A percentile compares a stretch with the other conserved stretches of the same genome.
phyloP scores from a whole-genome alignment of 2,329 filamentous ascomycete species.

The Penicillium sp. region DNA sequence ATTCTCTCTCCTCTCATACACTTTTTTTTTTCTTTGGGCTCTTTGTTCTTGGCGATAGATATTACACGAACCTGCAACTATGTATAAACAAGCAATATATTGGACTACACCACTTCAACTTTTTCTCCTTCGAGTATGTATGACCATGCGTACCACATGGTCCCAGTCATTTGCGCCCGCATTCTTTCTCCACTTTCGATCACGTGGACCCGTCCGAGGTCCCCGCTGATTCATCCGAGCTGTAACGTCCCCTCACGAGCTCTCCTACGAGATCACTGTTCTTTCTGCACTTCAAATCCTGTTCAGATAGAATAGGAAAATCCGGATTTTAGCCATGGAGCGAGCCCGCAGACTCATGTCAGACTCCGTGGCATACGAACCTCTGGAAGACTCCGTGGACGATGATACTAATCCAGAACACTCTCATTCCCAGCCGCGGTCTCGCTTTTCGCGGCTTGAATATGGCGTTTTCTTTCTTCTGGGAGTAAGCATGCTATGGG shows the following conservation, averaged over 20 bases:
- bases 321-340: not conserved
- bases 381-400: constrained; percentile 28
- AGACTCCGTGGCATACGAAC: constrained; percentile 33
- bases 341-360: constrained; percentile 28
- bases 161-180: not conserved
- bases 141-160: not conserved
- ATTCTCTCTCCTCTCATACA: constrained; percentile 12
- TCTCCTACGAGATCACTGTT: not conserved
- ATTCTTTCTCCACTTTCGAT: constrained; percentile 9
- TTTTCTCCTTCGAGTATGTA: not conserved
- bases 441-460: constrained; percentile 76
- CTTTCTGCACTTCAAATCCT: not conserved
- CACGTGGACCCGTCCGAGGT: constrained; percentile 8
- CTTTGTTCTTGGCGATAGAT: constrained; percentile 15
- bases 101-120: not conserved
- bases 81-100: constrained; percentile 20
- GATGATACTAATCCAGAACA: constrained; percentile 32
- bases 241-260: not conserved
- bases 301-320: not conserved
- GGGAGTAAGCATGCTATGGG: constrained; percentile 94
- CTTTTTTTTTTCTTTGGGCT: constrained; percentile 4
- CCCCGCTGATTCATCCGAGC: constrained; percentile 15
- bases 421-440: constrained; percentile 7
- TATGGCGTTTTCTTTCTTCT: constrained; percentile 83
- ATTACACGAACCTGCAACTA: constrained; percentile 2